Conservation (phyloP, 805 yeast genomes). For the Suhomyces sp. region DNA sequence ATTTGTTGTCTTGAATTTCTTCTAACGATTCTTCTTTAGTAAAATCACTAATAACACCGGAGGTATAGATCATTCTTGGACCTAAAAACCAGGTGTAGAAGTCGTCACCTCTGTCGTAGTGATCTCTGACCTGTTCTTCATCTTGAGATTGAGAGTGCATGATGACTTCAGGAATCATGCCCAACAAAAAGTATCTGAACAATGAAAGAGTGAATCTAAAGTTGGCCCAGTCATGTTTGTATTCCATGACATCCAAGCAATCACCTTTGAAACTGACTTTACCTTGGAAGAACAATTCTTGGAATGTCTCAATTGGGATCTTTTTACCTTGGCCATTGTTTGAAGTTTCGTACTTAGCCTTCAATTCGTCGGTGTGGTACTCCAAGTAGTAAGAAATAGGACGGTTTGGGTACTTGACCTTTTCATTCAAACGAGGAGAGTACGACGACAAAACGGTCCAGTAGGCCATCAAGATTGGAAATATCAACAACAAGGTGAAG, state of each 20-base stretch:
- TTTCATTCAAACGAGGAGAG: constrained; percentile 79
- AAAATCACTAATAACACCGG: constrained; percentile 74
- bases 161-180: constrained; percentile 90
- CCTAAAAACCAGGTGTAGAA: constrained; percentile 93
- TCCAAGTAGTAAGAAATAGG: constrained; percentile 79
- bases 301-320: constrained; percentile 91
- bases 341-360: constrained; percentile 29
- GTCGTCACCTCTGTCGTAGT: constrained; percentile 95
- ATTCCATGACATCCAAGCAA: constrained; percentile 77
- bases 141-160: constrained; percentile 91
- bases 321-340: constrained; percentile 62
- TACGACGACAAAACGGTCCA: constrained; percentile 78
- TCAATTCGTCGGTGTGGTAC: constrained; percentile 65
- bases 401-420: constrained; percentile 68
- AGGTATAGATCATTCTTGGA: constrained; percentile 90
- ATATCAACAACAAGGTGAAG: constrained; percentile 48
- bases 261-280: constrained; percentile 89
- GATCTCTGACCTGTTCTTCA: constrained; percentile 94
- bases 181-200: constrained; percentile 77
- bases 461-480: constrained; percentile 77
- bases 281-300: constrained; percentile 77
- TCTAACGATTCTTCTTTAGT: constrained; percentile 64
- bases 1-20: constrained; percentile 83
- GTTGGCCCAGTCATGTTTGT: constrained; percentile 87
- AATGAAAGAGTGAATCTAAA: constrained; percentile 75